Evolutionary conservation across 2,329 filamentous ascomycete species (phyloP), one percentile per base, ranked within the genome.

Genomic region (Trichophyton verrucosum): DNA sequence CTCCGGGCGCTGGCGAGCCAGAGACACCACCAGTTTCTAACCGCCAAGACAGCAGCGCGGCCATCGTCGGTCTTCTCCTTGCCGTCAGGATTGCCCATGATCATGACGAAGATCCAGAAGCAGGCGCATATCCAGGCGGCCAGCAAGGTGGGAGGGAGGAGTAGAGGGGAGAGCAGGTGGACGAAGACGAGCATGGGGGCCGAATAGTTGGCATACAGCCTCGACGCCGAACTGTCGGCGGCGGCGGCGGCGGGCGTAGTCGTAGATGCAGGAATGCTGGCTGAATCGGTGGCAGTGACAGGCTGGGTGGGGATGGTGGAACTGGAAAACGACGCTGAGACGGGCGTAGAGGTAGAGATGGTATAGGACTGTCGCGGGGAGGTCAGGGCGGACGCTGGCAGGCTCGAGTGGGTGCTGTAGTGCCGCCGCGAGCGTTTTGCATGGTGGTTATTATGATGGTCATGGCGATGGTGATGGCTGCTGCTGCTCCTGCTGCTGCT

Each of bases 61-160:
- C 83, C 83, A 65, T 86, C 83, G 63, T 86, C 83, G 64, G 79
- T 78, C 27, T 80, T 78, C 66, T 82, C 81, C 33, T 78, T 80
- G 46, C 80, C 80, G 60, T 83, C 82, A 33, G 83, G 83, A 70
- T 86, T 83, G 3, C 83, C 83, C 57, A 86, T 73, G 9, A 85
- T 80, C 66, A 78, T 78, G 24, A 81, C 77, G 67, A 83, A 84
- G 58, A 84, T 72, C 83, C 83, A 86, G 72, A 85, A 86, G 20
- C 76, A 79, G 0, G 81, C 82, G 0, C 82, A 77, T 0, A 81
- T 79, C 82, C 82, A 86, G 4, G 80, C 77, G 1, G 80, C 78
- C 13, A 84, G 69, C 20, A 82, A 77, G 55, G 85, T 75, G 42
- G 78, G 81, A 9, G 84, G 70, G 59, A 81, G 81, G 57, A 84